Conservation (phyloP, 768 basidiomycete species). For the Lepiota venenata region DNA sequence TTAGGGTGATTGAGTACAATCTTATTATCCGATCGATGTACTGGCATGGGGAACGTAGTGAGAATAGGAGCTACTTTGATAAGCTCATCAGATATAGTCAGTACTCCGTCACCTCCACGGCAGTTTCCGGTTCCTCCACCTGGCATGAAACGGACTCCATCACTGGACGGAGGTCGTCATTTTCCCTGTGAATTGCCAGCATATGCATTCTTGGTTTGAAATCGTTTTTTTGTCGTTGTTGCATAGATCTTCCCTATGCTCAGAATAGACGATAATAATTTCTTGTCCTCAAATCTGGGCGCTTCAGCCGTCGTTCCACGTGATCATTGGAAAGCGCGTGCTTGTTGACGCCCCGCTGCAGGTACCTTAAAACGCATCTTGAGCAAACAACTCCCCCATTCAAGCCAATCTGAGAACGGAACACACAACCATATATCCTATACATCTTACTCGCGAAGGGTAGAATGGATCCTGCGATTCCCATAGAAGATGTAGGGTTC, state of each 20-base stretch:
- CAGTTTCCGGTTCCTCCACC: background rate
- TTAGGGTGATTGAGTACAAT: constrained; percentile 61
- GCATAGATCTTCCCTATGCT: too few species aligned
- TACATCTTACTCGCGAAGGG: constrained; percentile 15
- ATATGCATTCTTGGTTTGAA: too few species aligned
- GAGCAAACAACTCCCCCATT: constrained; percentile 1
- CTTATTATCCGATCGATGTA: constrained; percentile 39
- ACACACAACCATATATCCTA: constrained; percentile 6
- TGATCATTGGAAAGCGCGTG: background rate
- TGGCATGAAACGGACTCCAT: too few species aligned
- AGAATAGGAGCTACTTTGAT: background rate
- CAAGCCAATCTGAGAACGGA: background rate
- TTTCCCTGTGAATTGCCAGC: too few species aligned
- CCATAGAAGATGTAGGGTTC: constrained; percentile 62
- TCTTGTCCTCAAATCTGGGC: background rate
- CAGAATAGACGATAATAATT: background rate
- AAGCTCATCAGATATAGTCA: background rate
- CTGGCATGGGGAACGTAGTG: constrained; percentile 45
- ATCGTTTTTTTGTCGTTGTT: too few species aligned
- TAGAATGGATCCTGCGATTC: constrained; percentile 64
- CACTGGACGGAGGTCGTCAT: too few species aligned
- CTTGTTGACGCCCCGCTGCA: background rate
- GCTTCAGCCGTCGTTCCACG: background rate
- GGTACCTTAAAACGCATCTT: constrained; percentile 3
- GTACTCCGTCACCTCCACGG: background rate